Percentiles rank a stretch among this genome's conserved stretches.
These are phyloP conservation scores for Rhodamnia rubescens DNA, from an alignment of 345 rosid genomes.

Conservation along the genomic window DNA sequence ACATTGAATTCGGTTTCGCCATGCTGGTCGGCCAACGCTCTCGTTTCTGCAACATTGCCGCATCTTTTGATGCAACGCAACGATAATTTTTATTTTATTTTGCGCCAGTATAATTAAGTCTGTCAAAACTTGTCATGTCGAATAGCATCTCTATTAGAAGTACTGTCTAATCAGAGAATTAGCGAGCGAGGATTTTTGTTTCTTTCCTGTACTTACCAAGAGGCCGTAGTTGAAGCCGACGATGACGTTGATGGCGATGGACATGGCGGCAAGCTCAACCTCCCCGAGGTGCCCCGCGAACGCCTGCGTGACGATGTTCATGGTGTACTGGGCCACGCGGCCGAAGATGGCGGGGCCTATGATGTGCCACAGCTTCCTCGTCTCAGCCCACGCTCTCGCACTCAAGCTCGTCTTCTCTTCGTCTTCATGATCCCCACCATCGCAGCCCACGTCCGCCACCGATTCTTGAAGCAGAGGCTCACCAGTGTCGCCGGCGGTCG, in stretches of 20 bases:
- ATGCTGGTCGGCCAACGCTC: background rate
- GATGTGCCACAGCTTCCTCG: constrained; percentile 29
- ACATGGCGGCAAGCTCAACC: constrained; percentile 28
- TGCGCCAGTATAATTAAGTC: background rate
- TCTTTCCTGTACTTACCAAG: constrained; percentile 9
- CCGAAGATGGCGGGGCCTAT: constrained; percentile 31
- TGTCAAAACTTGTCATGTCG: background rate
- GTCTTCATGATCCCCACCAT: background rate
- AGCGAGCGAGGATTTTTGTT: background rate
- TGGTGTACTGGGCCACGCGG: constrained; percentile 21
- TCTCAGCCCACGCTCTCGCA: constrained; percentile 31
- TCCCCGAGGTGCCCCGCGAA: constrained; percentile 36
- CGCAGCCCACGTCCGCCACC: background rate
- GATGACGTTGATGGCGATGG: constrained; percentile 26
- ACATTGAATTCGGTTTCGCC: too few species aligned
- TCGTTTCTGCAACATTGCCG: background rate
- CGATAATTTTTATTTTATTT: background rate
- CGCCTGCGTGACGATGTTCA: constrained; percentile 29
- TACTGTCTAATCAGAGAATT: background rate
- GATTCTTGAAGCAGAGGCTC: background rate
- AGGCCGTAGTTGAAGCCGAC: constrained; percentile 36
- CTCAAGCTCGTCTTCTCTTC: background rate
- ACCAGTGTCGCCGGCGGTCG: background rate
- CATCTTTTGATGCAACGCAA: background rate
- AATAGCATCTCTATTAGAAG: background rate